Percentiles rank a stretch among this genome's conserved stretches.
These are phyloP conservation scores for Epipyxis sp. DNA, from an alignment of 108 stramenopile species.

Conservation along the genomic window DNA sequence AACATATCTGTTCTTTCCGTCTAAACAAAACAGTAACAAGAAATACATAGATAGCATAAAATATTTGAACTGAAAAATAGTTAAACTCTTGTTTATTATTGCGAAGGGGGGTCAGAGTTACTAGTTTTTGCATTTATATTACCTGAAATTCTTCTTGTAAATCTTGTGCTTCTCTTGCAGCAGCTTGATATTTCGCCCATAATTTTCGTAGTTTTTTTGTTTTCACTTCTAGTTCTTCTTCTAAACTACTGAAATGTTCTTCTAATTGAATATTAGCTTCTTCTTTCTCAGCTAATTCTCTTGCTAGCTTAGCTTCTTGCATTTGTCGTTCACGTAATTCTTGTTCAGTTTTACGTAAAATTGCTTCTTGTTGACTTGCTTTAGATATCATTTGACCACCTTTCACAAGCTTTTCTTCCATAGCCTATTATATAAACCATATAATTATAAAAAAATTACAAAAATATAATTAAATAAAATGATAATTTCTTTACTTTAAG, in stretches of 20 bases:
- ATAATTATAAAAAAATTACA: too few relatives aligned
- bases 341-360: conserved; percentile 68
- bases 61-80: too few relatives aligned
- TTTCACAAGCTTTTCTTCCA: conserved; percentile 75
- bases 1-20: conserved; percentile 73
- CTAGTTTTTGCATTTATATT: too few relatives aligned
- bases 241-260: conserved; percentile 61
- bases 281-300: conserved; percentile 57
- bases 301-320: conserved; percentile 63
- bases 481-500: too few relatives aligned
- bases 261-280: conserved; percentile 64
- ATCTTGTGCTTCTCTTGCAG: conserved; percentile 64
- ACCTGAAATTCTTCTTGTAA: conserved; percentile 71
- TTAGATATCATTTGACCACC: conserved; percentile 73
- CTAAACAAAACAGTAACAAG: too few relatives aligned
- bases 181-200: conserved; percentile 70
- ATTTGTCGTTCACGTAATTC: conserved; percentile 66
- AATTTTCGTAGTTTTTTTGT: conserved; percentile 77
- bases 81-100: conserved; percentile 10
- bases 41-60: too few relatives aligned
- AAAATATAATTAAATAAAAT: too few relatives aligned
- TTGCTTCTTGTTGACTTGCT: conserved; percentile 76
- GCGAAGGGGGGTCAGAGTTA: not conserved
- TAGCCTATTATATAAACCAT: too few relatives aligned
- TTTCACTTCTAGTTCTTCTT: conserved; percentile 71